Percentiles rank a stretch among this genome's conserved stretches.
These are phyloP conservation scores for Elsinoe arachidis DNA, from an alignment of 2,329 filamentous ascomycete genomes.

Conservation along the genomic window DNA sequence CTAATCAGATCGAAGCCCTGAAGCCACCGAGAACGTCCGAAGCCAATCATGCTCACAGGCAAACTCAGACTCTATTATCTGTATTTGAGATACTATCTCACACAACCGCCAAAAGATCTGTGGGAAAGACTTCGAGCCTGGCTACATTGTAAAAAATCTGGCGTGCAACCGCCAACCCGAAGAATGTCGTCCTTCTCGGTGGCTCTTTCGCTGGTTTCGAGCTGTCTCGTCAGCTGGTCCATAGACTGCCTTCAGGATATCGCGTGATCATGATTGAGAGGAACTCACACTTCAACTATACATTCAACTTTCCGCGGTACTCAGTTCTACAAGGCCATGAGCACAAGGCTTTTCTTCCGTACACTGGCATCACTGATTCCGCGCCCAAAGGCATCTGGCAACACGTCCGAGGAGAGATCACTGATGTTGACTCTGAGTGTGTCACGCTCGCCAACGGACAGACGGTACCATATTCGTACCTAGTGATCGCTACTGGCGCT, in stretches of 20 bases:
- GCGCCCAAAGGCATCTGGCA: background rate
- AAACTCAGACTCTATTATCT: background rate
- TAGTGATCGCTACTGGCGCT: constrained; percentile 12
- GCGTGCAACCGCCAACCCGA: background rate
- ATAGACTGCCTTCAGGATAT: background rate
- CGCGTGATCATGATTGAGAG: constrained; percentile 13
- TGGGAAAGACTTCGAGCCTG: background rate
- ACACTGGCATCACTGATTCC: background rate
- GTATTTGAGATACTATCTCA: background rate
- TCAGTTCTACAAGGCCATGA: constrained; percentile 7
- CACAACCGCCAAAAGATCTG: background rate
- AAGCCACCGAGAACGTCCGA: background rate
- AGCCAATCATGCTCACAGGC: background rate
- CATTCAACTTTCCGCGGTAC: constrained; percentile 13
- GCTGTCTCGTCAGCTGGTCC: constrained; percentile 12
- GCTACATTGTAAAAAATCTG: background rate
- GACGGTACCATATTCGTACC: background rate
- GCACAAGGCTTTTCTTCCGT: constrained; percentile 15
- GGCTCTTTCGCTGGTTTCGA: constrained; percentile 7
- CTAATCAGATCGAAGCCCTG: background rate
- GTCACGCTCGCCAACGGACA: background rate
- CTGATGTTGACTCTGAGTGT: background rate
- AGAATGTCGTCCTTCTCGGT: background rate
- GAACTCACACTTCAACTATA: constrained; percentile 15
- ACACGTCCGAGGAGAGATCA: background rate